Evolutionary conservation across 345 rosid species (phyloP).

Genomic region (Euclidium syriacum): DNA sequence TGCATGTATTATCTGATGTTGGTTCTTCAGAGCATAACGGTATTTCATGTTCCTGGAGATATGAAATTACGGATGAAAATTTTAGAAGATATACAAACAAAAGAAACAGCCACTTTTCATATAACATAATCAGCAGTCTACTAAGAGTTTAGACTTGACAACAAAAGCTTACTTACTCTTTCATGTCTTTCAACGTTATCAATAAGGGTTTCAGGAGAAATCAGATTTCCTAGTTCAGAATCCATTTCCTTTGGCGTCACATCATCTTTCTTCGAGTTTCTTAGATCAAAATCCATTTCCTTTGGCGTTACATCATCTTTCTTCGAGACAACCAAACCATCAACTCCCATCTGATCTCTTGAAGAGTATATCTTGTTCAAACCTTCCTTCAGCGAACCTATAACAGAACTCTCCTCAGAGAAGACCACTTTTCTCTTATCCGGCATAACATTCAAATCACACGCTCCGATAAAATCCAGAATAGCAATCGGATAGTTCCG

Average conservation of each 20-base stretch:
- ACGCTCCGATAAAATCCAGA: slow-evolving; percentile 59
- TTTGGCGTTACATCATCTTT: slow-evolving; percentile 36
- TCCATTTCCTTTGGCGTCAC: slow-evolving; percentile 33
- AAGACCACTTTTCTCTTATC: slow-evolving; percentile 92
- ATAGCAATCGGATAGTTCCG: slow-evolving; percentile 91
- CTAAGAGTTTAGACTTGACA: not conserved
- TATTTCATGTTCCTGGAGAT: slow-evolving; percentile 41
- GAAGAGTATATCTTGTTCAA: slow-evolving; percentile 66
- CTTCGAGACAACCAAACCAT: slow-evolving; percentile 35
- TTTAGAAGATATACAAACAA: not conserved
- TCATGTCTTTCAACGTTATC: slow-evolving; percentile 29
- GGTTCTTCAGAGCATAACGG: slow-evolving; percentile 28
- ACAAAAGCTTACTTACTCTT: slow-evolving; percentile 39
- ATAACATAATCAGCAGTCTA: slow-evolving; percentile 8
- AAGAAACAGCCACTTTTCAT: not conserved
- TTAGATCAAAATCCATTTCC: slow-evolving; percentile 29
- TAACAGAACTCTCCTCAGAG: slow-evolving; percentile 71
- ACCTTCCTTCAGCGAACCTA: slow-evolving; percentile 75
- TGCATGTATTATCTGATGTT: slow-evolving; percentile 32
- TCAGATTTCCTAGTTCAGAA: slow-evolving; percentile 28
- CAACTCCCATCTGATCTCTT: slow-evolving; percentile 24
- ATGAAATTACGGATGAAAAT: not conserved
- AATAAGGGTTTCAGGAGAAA: slow-evolving; percentile 28
- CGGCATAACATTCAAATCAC: slow-evolving; percentile 92
- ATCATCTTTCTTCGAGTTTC: too few relatives aligned